A percentile compares a stretch with the other conserved stretches of the same genome.
Evolutionary conservation across 129 eudicot species (phyloP).

Genomic region (Tagetes patula): DNA sequence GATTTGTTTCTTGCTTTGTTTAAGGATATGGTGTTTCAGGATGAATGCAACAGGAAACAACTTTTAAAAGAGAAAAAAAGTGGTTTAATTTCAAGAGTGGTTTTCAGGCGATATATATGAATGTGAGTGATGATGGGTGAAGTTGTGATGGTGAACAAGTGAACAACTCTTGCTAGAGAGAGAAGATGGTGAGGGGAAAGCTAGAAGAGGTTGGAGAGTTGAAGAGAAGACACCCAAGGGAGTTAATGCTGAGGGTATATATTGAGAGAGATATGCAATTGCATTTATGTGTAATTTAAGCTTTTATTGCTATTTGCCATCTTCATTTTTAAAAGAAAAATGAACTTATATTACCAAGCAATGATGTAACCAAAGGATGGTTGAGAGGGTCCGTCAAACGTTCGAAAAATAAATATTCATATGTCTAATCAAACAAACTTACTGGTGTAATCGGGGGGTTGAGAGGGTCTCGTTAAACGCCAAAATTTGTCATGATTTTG

Average conservation of each 20-base stretch:
- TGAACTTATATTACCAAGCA: too few species aligned
- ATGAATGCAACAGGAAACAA: conserved; percentile 35
- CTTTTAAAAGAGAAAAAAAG: conserved; percentile 17
- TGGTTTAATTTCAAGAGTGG: not conserved
- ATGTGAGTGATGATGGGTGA: conserved; percentile 16
- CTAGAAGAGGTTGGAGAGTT: conserved; percentile 40
- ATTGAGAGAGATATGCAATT: conserved; percentile 61
- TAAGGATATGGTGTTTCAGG: conserved; percentile 28
- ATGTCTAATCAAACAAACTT: too few species aligned
- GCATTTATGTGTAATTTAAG: conserved; percentile 69
- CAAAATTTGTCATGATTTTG: too few species aligned
- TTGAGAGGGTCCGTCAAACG: too few species aligned
- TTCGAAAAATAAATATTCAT: too few species aligned
- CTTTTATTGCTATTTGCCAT: conserved; percentile 20
- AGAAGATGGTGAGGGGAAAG: conserved; percentile 2
- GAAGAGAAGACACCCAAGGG: conserved; percentile 40
- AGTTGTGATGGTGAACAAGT: conserved; percentile 34
- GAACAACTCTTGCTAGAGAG: conserved; percentile 22
- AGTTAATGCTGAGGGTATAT: conserved; percentile 46
- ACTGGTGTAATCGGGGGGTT: too few species aligned
- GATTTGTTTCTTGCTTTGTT: conserved; percentile 10
- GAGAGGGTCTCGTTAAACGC: too few species aligned
- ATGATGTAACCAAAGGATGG: too few species aligned
- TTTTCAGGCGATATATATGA: conserved; percentile 27
- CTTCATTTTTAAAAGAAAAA: too few species aligned